Percentiles rank a stretch among this genome's conserved stretches.
These are phyloP conservation scores for Bipolaris bicolor DNA, from an alignment of 2,329 filamentous ascomycete species.

Conservation along the genomic window DNA sequence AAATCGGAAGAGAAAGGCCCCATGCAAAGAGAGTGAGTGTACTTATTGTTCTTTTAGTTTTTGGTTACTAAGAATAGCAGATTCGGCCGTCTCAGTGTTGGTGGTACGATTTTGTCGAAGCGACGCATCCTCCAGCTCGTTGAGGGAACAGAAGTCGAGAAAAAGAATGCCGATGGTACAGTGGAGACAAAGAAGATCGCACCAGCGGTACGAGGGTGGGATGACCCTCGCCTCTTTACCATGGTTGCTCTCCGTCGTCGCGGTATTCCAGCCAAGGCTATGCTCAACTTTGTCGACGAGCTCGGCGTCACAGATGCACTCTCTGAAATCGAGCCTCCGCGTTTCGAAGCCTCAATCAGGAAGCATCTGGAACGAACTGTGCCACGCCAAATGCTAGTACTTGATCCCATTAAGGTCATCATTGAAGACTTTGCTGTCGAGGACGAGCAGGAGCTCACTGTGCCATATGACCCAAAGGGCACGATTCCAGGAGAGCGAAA, in stretches of 20 bases:
- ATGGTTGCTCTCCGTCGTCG: conserved; percentile 82
- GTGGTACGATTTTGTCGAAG: conserved; percentile 86
- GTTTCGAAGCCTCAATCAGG: conserved; percentile 86
- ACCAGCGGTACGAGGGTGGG: conserved; percentile 78
- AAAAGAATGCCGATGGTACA: conserved; percentile 53
- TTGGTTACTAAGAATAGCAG: conserved; percentile 29
- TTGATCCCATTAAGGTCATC: conserved; percentile 82
- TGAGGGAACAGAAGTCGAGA: conserved; percentile 60
- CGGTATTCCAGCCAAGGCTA: conserved; percentile 85
- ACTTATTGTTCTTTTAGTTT: neutral
- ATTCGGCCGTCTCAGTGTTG: conserved; percentile 75
- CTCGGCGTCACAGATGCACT: conserved; percentile 85
- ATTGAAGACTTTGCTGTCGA: conserved; percentile 78
- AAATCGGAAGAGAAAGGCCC: conserved; percentile 61
- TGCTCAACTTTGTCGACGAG: conserved; percentile 88
- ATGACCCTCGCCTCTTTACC: conserved; percentile 89
- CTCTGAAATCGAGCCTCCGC: conserved; percentile 77
- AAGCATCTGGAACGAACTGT: conserved; percentile 87
- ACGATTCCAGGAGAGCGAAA: conserved; percentile 64
- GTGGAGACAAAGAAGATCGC: conserved; percentile 49
- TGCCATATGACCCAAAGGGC: conserved; percentile 80
- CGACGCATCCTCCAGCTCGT: conserved; percentile 82
- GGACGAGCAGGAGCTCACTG: conserved; percentile 69
- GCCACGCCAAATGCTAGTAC: conserved; percentile 84
- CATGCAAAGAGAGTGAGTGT: conserved; percentile 82